Percentiles rank a stretch among this genome's conserved stretches.
Conservation (phyloP, 371 early-diverging fungal species). For the Nematocida ironsii region DNA sequence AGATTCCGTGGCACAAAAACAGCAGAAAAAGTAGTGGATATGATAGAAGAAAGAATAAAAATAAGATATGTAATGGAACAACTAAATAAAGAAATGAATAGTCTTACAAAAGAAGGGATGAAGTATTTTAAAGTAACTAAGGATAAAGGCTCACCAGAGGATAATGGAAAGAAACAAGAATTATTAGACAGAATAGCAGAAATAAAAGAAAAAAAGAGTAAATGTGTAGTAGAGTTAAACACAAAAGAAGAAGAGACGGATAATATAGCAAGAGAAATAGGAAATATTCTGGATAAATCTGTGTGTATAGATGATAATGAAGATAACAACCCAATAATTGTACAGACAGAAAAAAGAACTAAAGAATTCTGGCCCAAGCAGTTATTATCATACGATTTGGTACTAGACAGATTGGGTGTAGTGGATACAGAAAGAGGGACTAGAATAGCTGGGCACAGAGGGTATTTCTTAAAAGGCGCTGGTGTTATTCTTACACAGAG, state of each 20-base stretch:
- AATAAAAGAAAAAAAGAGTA: constrained; percentile 20
- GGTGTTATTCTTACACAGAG: constrained; percentile 93
- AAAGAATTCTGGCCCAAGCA: constrained; percentile 69
- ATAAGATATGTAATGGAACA: constrained; percentile 62
- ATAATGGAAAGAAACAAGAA: constrained; percentile 8
- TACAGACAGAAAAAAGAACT: constrained; percentile 70
- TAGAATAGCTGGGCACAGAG: constrained; percentile 96
- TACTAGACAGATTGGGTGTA: constrained; percentile 76
- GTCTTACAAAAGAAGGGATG: constrained; percentile 36
- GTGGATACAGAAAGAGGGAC: constrained; percentile 85
- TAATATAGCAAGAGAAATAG: constrained; percentile 73
- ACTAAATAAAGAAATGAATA: constrained; percentile 63
- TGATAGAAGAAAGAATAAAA: constrained; percentile 62
- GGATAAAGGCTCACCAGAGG: constrained; percentile 28
- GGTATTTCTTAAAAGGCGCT: constrained; percentile 86
- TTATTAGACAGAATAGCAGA: constrained; percentile 26
- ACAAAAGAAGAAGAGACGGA: constrained; percentile 56
- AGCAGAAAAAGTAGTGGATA: constrained; percentile 55
- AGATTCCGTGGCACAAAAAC: constrained; percentile 54
- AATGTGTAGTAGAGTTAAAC: constrained; percentile 11
- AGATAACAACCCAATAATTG: constrained; percentile 79
- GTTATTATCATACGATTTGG: constrained; percentile 71
- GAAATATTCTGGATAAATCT: constrained; percentile 88
- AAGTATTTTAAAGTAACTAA: constrained; percentile 55
- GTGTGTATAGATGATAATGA: constrained; percentile 84